Evolutionary conservation across 345 rosid genomes (phyloP).

Genomic region (Arabis hirsuta): DNA sequence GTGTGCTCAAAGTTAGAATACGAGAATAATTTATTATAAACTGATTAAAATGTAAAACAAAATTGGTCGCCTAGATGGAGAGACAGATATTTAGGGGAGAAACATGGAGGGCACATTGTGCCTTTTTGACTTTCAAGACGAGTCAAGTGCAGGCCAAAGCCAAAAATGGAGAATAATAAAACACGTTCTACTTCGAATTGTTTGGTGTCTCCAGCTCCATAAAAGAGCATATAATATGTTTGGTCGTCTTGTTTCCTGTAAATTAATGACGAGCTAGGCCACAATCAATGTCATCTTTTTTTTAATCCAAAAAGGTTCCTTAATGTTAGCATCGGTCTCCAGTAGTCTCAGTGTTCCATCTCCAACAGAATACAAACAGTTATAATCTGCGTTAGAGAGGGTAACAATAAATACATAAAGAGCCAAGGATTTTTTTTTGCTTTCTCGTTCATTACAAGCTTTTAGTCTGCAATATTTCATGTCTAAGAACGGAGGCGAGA

Average conservation of each 20-base stretch:
- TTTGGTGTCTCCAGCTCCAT: slow-evolving; percentile 32
- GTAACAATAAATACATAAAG: slow-evolving; percentile 2
- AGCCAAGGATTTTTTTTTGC: no score
- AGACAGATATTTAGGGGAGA: slow-evolving; percentile 4
- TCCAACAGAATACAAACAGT: slow-evolving; percentile 18
- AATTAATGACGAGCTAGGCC: slow-evolving; percentile 14
- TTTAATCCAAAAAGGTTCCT: slow-evolving; percentile 3
- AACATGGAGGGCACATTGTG: slow-evolving; percentile 30
- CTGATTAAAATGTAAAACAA: slow-evolving; percentile 12
- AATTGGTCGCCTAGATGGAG: slow-evolving; percentile 29
- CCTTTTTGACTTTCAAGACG: slow-evolving; percentile 26
- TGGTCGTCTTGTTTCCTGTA: slow-evolving; percentile 4
- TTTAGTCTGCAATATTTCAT: neutral
- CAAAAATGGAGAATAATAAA: slow-evolving; percentile 15
- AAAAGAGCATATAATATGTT: slow-evolving; percentile 15
- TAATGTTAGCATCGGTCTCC: slow-evolving; percentile 15
- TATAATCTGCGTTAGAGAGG: slow-evolving; percentile 22
- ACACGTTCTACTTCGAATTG: neutral
- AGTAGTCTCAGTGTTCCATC: slow-evolving; percentile 7
- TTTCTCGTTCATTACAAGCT: neutral
- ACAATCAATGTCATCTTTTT: slow-evolving; percentile 25
- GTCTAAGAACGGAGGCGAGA: neutral
- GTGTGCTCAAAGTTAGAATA: slow-evolving; percentile 10
- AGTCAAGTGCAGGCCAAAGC: slow-evolving; percentile 26
- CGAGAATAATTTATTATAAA: slow-evolving; percentile 5